A percentile compares a stretch with the other conserved stretches of the same genome.
Evolutionary conservation across 192 early-diverging fungal genomes (phyloP).

Genomic region (Endogone sp.): DNA sequence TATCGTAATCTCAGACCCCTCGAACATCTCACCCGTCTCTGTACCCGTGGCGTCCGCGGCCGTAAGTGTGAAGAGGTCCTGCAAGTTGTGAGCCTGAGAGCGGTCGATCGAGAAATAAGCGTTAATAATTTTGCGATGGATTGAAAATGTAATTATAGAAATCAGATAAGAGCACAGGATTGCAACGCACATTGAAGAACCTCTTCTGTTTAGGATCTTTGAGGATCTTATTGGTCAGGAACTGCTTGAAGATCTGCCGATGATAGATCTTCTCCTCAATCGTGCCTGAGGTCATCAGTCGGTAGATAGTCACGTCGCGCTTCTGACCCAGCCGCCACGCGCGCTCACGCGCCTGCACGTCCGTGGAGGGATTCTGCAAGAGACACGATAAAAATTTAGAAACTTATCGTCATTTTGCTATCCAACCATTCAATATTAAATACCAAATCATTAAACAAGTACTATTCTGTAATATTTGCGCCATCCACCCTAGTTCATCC

Average conservation of each 20-base stretch:
- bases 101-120: too few relatives aligned
- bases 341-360: conserved; percentile 92
- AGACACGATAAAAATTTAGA: neutral
- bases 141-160: too few relatives aligned
- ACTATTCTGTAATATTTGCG: conserved; percentile 1
- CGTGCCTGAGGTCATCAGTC: conserved; percentile 92
- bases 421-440: neutral
- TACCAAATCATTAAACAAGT: neutral
- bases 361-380: conserved; percentile 82
- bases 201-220: conserved; percentile 84
- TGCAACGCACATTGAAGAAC: conserved; percentile 70
- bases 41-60: conserved; percentile 53
- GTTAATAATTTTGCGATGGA: too few relatives aligned
- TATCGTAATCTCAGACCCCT: conserved; percentile 59
- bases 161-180: conserved; percentile 1
- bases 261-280: conserved; percentile 98
- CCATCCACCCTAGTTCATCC: neutral
- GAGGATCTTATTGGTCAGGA: conserved; percentile 94
- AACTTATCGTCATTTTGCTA: too few relatives aligned
- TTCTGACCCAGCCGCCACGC: conserved; percentile 95
- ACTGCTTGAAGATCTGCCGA: conserved; percentile 97
- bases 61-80: conserved; percentile 82
- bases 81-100: conserved; percentile 65
- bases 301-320: conserved; percentile 83
- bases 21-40: conserved; percentile 85